phyloP scores from a whole-genome alignment of 108 stramenopile genomes.

The Schizochytrium sp. region DNA sequence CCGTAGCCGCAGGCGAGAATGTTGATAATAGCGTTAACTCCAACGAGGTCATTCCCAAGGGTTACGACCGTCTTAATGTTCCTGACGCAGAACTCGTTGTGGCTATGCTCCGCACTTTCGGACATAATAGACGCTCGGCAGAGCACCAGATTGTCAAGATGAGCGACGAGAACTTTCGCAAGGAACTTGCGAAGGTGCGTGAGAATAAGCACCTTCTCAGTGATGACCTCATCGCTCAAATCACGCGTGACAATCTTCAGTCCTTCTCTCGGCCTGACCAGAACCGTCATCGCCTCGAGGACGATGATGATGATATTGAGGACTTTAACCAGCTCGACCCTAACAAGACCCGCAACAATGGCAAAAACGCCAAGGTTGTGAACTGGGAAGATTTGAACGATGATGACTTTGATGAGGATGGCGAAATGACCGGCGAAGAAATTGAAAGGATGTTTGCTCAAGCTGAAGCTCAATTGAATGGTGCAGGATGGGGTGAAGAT shows the following conservation, averaged over 20 bases:
- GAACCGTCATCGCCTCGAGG: background rate
- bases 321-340: background rate
- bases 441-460: background rate
- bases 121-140: background rate
- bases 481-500: background rate
- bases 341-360: too few species aligned
- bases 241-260: background rate
- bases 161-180: background rate
- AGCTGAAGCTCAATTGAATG: background rate
- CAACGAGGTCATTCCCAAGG: background rate
- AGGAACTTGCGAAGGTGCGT: background rate
- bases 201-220: background rate
- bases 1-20: too few species aligned
- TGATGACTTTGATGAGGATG: background rate
- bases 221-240: background rate
- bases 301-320: background rate
- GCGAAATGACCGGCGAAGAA: background rate
- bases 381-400: background rate
- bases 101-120: background rate
- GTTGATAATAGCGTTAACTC: background rate
- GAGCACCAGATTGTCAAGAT: background rate
- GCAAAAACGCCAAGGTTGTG: background rate
- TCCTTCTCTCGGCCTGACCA: background rate
- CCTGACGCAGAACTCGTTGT: background rate
- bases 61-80: background rate